Base-by-base conservation (phyloP, 441 rosid genomes). In the Populus tomentosa region DNA sequence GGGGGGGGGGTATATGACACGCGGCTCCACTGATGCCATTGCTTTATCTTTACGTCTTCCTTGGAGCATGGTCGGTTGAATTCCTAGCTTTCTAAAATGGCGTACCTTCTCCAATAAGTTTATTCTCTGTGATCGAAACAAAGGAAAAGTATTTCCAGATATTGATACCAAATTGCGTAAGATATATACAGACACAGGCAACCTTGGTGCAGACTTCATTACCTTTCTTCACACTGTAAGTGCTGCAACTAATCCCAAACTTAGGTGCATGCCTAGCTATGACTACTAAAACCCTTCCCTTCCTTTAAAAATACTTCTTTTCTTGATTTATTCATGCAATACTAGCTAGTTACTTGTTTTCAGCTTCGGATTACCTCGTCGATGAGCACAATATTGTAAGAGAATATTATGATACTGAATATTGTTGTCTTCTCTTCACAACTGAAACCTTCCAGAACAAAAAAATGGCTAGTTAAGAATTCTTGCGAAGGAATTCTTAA, bases 51-150 rank as follows among this genome's bases (percentile, higher is more conserved):
- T 80, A 83, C 36, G 76, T 70, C 79, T 83, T 87, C 85, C 85
- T 74, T 86, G 83, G 89, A 87, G 83, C 80, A 77, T 89, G 91
- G 88, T 84, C 87, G 84, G 89, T 87, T 87, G 85, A 89, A 87
- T 85, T 87, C 76, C 86, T 74, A 10, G 28, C 81, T 77, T 76
- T 77, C 82, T 77, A 61, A 76, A 78, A 13, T 69, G 32, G 82
- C 46, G 76, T 80, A 50, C 73, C 67, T 40, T 79, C 84, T 74
- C 78, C 83, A 75, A 35, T 56, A 78, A 75, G 66, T 75, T 75
- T 69, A 76, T 76, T 80, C 84, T 77, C 82, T 53, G 36, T 59
- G 75, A 83, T 75, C 50, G 21, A 69, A 65, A 40, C 62, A 75
- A 83, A 75, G 28, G 46, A 3, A 24, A 21, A 21, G 21, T 61